Evolutionary conservation across 106 monocot species (phyloP).

Genomic region (Dendrobium huoshanense): DNA sequence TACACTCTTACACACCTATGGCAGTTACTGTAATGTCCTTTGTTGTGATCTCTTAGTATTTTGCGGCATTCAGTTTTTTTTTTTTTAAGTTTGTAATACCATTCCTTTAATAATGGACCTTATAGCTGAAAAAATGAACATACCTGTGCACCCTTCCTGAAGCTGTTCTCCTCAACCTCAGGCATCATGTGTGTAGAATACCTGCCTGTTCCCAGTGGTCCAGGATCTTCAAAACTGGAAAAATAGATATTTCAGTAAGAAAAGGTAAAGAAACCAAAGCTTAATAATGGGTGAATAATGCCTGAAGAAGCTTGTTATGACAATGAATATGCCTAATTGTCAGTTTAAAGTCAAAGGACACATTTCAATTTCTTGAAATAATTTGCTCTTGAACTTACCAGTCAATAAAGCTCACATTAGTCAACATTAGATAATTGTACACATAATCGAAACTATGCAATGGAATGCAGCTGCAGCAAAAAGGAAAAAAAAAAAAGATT

Average conservation of each 20-base stretch:
- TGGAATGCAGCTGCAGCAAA: conserved; percentile 57
- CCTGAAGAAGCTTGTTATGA: neutral
- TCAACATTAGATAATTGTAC: conserved; percentile 61
- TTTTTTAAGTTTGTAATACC: neutral
- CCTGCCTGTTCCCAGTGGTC: conserved; percentile 67
- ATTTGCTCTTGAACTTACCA: conserved; percentile 39
- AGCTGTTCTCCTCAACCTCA: conserved; percentile 57
- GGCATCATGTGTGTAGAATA: conserved; percentile 59
- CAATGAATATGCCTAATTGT: neutral
- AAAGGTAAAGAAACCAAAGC: neutral
- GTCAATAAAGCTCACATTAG: conserved; percentile 71
- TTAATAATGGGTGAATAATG: neutral
- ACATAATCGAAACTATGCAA: conserved; percentile 62
- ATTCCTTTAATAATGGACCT: neutral
- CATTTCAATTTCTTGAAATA: neutral
- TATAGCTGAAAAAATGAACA: neutral
- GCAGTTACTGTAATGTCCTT: neutral
- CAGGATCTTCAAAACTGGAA: conserved; percentile 74
- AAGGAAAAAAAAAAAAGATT: neutral
- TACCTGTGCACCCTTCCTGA: conserved; percentile 74
- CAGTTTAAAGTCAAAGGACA: too few species aligned
- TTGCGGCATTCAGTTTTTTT: neutral
- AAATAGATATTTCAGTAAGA: neutral
- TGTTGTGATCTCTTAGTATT: neutral
- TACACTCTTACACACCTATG: neutral